Evolutionary conservation across 148 eudicot species (phyloP), one percentile per base, ranked within the genome.

Genomic region (Silene uniflora): DNA sequence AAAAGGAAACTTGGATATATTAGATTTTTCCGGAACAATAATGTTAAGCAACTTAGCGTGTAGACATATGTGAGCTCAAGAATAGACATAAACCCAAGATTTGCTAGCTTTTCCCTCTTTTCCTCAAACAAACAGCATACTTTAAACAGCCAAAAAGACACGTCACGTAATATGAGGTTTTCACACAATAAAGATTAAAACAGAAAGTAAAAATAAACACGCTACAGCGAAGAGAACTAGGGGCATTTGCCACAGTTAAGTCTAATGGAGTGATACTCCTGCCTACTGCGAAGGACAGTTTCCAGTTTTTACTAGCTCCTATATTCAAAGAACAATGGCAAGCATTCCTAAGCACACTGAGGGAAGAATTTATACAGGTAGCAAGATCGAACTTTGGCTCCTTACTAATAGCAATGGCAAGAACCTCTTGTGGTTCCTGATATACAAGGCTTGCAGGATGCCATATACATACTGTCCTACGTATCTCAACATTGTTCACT

Each of bases 1-100:
- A 80, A 62, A 62, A 69, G 55, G 72, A 52, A 58, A 17, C 4
- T 24, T n/a, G 64, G 19, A 54, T 39, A 16, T 3, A 78, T 59
- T 5, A 79, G 66, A 67, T 46, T 64, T 25, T 56, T 54, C 61
- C 22, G 19, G 46, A 75, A 25, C 68, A 23, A 71, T 11, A 42
- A 64, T 3, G 11, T 12, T 46, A 27, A 3, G 17, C 35, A 25
- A 11, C 49, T 29, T n/a, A 21, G 56, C 17, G 17, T 16, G 17
- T 52, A 16, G 56, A 64, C 61, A 19, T 19, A 0, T 17, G 56
- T 8, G 19, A 63, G 32, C 12, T n/a, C 6, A 72, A 67, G 69
- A 76, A 67, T 11, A 24, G 25, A 64, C 46, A 63, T 47, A 12
- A 19, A 35, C 9, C 52, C 19, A 27, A 19, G 27, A 11, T 11